phyloP scores from a whole-genome alignment of 1,284 basidiomycete species.

The Ceratobasidium theobromae region DNA sequence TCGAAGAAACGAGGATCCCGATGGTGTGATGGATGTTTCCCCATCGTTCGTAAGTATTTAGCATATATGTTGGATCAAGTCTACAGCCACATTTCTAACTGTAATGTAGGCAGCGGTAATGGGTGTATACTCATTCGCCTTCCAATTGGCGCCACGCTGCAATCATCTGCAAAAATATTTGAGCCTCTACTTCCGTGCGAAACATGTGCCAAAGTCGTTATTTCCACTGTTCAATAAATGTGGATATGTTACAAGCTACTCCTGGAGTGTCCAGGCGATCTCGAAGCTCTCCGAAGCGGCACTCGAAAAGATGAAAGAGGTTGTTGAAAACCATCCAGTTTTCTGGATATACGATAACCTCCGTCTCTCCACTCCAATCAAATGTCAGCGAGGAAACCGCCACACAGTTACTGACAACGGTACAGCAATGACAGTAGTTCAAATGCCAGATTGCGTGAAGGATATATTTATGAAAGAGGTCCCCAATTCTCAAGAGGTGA shows the following conservation, averaged over 20 bases:
- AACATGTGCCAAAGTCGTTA: background rate
- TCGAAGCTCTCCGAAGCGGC: background rate
- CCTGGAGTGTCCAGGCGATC: background rate
- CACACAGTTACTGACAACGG: constrained; percentile 10
- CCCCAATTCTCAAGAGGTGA: background rate
- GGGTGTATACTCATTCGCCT: background rate
- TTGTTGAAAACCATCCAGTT: background rate
- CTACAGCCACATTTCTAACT: background rate
- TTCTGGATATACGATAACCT: constrained; percentile 6
- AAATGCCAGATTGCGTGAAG: background rate
- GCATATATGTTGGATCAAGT: background rate
- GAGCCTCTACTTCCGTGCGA: background rate
- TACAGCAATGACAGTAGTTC: constrained; percentile 5
- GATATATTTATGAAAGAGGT: background rate
- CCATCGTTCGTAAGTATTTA: background rate
- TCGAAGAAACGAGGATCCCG: background rate
- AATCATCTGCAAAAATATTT: background rate
- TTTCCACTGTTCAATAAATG: background rate
- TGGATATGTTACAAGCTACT: background rate
- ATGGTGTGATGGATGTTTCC: background rate
- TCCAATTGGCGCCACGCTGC: background rate
- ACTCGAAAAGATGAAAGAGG: background rate
- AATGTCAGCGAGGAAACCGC: background rate
- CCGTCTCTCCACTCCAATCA: background rate
- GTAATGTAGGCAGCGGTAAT: background rate